phyloP scores from a whole-genome alignment of 805 yeast species.

The Yarrowia bubula region DNA sequence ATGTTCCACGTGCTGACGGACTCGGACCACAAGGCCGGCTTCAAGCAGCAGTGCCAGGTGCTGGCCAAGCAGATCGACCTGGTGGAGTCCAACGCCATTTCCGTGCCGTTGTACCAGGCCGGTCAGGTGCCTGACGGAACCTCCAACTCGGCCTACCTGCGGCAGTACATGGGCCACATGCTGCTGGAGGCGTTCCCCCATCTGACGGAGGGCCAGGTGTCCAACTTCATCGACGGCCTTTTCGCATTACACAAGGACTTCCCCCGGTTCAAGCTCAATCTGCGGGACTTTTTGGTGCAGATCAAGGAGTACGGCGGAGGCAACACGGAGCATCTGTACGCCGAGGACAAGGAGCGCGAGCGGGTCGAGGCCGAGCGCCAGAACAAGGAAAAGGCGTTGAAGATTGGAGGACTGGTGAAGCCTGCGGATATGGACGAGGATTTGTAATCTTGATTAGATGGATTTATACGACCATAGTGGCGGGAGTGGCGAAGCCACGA shows the following conservation, averaged over 20 bases:
- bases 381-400: conserved; percentile 77
- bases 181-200: conserved; percentile 90
- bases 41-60: conserved; percentile 79
- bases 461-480: too few relatives aligned
- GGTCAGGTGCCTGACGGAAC: conserved; percentile 79
- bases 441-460: neutral
- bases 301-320: conserved; percentile 90
- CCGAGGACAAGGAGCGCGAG: conserved; percentile 86
- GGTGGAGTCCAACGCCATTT: conserved; percentile 72
- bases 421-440: conserved; percentile 93
- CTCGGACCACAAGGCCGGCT: conserved; percentile 96
- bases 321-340: conserved; percentile 88
- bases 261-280: conserved; percentile 70
- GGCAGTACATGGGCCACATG: conserved; percentile 77
- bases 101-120: conserved; percentile 73
- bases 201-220: conserved; percentile 76
- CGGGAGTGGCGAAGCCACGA: too few relatives aligned
- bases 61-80: conserved; percentile 79
- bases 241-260: conserved; percentile 67
- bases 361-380: conserved; percentile 61
- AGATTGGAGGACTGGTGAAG: conserved; percentile 89
- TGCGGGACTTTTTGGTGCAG: conserved; percentile 95
- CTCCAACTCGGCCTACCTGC: conserved; percentile 71
- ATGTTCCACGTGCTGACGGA: conserved; percentile 92
- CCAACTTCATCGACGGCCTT: conserved; percentile 75